These are phyloP conservation scores for Plantago coronopus DNA, from an alignment of 305 asterid genomes.

Conservation along the genomic window DNA sequence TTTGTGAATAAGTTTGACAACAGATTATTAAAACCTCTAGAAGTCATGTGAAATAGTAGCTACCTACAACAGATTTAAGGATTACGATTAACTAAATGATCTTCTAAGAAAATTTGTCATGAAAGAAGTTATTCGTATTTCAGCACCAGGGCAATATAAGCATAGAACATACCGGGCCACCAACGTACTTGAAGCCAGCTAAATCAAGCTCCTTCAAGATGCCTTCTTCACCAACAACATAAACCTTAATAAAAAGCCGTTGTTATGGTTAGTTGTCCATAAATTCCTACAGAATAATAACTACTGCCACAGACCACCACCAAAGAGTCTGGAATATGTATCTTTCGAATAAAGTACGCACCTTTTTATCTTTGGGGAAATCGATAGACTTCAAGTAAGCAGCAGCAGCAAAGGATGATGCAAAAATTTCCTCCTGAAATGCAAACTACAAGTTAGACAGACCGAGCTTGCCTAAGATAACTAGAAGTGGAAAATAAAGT, in stretches of 20 bases:
- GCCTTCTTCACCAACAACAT: constrained; percentile 96
- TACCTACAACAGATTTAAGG: no score
- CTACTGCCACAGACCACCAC: background rate
- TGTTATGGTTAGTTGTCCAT: constrained; percentile 18
- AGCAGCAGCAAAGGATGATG: constrained; percentile 98
- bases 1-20: no score
- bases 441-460: constrained; percentile 23
- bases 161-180: constrained; percentile 77
- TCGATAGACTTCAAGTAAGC: constrained; percentile 91
- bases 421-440: constrained; percentile 94
- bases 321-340: background rate
- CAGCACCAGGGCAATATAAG: constrained; percentile 19
- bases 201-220: constrained; percentile 86
- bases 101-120: background rate
- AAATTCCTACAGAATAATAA: background rate
- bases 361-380: constrained; percentile 97
- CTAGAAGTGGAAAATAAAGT: constrained; percentile 14
- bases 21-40: background rate
- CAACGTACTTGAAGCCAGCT: constrained; percentile 80
- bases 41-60: constrained; percentile 21
- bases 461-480: constrained; percentile 3
- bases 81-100: no score
- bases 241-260: constrained; percentile 49
- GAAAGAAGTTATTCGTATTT: background rate
- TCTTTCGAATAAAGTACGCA: constrained; percentile 22